These are phyloP conservation scores for Chlamydomonas sphaeroides DNA, from an alignment of 139 green algal species.

Conservation along the genomic window DNA sequence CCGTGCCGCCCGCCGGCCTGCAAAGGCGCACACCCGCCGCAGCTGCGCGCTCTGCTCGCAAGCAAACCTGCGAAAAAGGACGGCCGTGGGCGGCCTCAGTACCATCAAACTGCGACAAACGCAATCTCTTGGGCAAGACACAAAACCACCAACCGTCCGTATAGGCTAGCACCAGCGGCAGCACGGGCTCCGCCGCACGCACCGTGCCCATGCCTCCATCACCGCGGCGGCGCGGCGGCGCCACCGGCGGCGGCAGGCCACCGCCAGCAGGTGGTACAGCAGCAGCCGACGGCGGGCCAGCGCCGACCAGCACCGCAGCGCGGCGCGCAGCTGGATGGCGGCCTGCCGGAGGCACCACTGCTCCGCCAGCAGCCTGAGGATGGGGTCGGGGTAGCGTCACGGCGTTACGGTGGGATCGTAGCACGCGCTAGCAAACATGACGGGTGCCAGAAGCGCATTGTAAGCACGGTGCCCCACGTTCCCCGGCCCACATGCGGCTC, in stretches of 20 bases:
- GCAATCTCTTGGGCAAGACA: no score
- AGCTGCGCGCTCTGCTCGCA: neutral
- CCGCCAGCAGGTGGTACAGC: neutral
- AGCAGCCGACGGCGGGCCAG: neutral
- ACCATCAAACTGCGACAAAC: no score
- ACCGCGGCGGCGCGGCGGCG: neutral
- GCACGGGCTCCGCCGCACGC: no score
- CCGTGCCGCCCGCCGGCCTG: neutral
- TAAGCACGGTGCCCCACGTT: no score
- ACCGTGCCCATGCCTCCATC: slow-evolving; percentile 5
- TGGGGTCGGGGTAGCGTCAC: no score
- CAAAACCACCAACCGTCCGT: no score
- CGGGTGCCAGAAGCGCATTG: no score
- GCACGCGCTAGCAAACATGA: no score
- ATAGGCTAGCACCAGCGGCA: no score
- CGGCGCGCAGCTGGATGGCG: neutral
- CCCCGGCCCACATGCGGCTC: slow-evolving; percentile 1
- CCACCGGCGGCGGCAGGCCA: neutral
- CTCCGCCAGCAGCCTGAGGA: slow-evolving; percentile 1
- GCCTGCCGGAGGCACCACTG: slow-evolving; percentile 4
- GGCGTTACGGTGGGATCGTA: neutral
- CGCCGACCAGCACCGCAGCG: neutral
- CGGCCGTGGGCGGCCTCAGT: no score
- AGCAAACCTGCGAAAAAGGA: neutral
- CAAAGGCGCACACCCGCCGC: no score